phyloP scores from a whole-genome alignment of 2,329 filamentous ascomycete species.

The Pseudogymnoascus verrucosus region DNA sequence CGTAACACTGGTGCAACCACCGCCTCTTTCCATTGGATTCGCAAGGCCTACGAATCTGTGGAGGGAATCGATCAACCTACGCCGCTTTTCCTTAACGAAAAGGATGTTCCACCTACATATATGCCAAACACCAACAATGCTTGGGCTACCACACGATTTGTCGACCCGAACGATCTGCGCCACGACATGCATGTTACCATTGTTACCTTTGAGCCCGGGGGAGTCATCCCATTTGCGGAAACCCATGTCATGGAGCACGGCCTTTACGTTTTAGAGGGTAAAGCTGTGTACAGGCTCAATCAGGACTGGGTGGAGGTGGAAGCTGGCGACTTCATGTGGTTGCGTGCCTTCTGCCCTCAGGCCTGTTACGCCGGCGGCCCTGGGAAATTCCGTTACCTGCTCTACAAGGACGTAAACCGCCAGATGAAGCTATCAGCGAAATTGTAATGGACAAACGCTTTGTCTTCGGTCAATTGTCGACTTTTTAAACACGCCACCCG shows the following conservation, averaged over 20 bases:
- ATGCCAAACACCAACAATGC: conserved; percentile 2
- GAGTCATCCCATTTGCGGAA: background rate
- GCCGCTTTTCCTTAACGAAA: conserved; percentile 4
- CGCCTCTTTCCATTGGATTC: conserved; percentile 5
- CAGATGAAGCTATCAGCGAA: background rate
- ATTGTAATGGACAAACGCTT: background rate
- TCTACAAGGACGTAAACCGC: conserved; percentile 9
- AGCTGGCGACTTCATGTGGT: conserved; percentile 9
- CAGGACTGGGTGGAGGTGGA: conserved; percentile 7
- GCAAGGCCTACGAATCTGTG: conserved; percentile 2
- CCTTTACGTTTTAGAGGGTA: background rate
- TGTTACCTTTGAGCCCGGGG: conserved; percentile 7
- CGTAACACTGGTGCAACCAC: background rate
- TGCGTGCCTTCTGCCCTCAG: conserved; percentile 4
- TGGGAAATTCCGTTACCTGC: conserved; percentile 9
- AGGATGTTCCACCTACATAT: background rate
- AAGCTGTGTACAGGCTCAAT: conserved; percentile 7
- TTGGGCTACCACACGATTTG: conserved; percentile 6
- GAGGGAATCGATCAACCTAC: background rate
- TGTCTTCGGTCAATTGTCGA: background rate
- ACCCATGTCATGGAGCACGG: conserved; percentile 8
- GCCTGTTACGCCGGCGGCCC: conserved; percentile 2
- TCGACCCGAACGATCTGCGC: conserved; percentile 8
- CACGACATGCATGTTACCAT: conserved; percentile 9
- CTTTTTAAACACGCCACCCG: background rate